Percentiles rank a stretch among this genome's conserved stretches.
phyloP scores from a whole-genome alignment of 2,329 filamentous ascomycete genomes.

The Talaromyces rugulosus region DNA sequence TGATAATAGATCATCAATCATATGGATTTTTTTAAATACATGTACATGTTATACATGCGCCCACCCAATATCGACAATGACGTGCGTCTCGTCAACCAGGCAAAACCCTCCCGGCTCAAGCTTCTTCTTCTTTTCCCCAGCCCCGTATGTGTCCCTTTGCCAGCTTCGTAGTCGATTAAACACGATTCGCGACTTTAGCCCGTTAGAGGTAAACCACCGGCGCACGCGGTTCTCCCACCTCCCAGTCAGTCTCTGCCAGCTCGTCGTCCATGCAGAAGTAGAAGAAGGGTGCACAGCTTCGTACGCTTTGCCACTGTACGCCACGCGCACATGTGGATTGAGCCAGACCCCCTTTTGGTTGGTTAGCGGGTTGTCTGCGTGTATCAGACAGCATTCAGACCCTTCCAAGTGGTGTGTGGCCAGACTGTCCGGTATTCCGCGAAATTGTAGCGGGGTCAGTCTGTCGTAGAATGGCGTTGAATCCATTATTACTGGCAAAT shows the following conservation, averaged over 20 bases:
- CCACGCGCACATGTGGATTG: slow-evolving; percentile 66
- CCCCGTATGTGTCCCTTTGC: slow-evolving; percentile 4
- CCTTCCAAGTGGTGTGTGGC: slow-evolving; percentile 55
- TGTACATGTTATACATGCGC: slow-evolving; percentile 46
- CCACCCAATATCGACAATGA: slow-evolving; percentile 56
- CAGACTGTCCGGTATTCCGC: slow-evolving; percentile 49
- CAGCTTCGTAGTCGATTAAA: slow-evolving; percentile 36
- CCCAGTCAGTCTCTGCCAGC: slow-evolving; percentile 48
- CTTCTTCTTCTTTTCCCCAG: slow-evolving; percentile 21
- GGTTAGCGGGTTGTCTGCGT: slow-evolving; percentile 62
- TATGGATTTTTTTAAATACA: neutral
- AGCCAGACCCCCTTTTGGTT: slow-evolving; percentile 55
- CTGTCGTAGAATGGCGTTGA: slow-evolving; percentile 14
- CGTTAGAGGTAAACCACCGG: slow-evolving; percentile 40
- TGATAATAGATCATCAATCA: neutral
- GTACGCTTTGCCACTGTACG: slow-evolving; percentile 56
- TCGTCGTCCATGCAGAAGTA: slow-evolving; percentile 42
- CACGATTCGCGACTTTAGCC: slow-evolving; percentile 25
- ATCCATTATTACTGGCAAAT: slow-evolving; percentile 11
- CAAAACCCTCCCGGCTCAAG: slow-evolving; percentile 43
- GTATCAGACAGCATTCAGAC: slow-evolving; percentile 59
- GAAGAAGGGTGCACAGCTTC: slow-evolving; percentile 31
- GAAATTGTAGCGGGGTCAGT: slow-evolving; percentile 42
- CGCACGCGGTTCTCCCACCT: slow-evolving; percentile 56
- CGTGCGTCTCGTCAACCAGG: slow-evolving; percentile 60